Evolutionary conservation across 2,329 filamentous ascomycete species (phyloP).

Genomic region (Tothia fuscella): DNA sequence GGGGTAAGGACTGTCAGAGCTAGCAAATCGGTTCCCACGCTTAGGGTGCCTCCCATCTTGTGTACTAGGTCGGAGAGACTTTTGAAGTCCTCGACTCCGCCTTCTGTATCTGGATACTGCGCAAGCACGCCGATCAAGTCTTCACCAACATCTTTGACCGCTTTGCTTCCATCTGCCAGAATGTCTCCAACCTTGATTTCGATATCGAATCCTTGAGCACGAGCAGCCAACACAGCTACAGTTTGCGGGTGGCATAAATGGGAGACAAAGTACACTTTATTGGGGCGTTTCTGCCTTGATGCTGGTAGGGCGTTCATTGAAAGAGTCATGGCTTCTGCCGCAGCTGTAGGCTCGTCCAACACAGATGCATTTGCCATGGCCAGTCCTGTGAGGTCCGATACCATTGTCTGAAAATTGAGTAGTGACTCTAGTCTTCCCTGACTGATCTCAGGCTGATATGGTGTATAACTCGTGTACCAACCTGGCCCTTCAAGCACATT

Average conservation of each 20-base stretch:
- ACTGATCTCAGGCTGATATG: constrained; percentile 94
- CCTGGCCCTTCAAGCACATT: constrained; percentile 87
- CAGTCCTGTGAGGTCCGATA: constrained; percentile 75
- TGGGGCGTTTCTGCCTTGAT: constrained; percentile 58
- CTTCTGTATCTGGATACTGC: constrained; percentile 89
- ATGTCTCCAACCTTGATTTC: constrained; percentile 63
- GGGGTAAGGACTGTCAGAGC: constrained; percentile 79
- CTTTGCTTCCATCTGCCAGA: constrained; percentile 48
- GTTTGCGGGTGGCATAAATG: constrained; percentile 76
- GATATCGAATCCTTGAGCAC: constrained; percentile 86
- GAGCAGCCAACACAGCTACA: constrained; percentile 67
- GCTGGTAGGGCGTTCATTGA: constrained; percentile 64
- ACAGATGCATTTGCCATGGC: constrained; percentile 85
- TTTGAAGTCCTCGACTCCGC: constrained; percentile 65
- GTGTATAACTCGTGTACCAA: constrained; percentile 97
- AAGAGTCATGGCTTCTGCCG: constrained; percentile 91
- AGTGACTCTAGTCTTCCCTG: constrained; percentile 86
- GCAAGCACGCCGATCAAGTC: constrained; percentile 80
- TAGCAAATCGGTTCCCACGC: constrained; percentile 79
- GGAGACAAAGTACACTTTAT: constrained; percentile 77
- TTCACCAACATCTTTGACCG: constrained; percentile 62
- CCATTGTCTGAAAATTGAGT: constrained; percentile 90
- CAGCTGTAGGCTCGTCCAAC: constrained; percentile 82
- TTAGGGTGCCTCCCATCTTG: constrained; percentile 64
- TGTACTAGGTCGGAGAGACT: constrained; percentile 66